Percentiles rank a stretch among this genome's conserved stretches.
Evolutionary conservation across 352 stramenopile species (phyloP).

Genomic region (Pythium coloratum): DNA sequence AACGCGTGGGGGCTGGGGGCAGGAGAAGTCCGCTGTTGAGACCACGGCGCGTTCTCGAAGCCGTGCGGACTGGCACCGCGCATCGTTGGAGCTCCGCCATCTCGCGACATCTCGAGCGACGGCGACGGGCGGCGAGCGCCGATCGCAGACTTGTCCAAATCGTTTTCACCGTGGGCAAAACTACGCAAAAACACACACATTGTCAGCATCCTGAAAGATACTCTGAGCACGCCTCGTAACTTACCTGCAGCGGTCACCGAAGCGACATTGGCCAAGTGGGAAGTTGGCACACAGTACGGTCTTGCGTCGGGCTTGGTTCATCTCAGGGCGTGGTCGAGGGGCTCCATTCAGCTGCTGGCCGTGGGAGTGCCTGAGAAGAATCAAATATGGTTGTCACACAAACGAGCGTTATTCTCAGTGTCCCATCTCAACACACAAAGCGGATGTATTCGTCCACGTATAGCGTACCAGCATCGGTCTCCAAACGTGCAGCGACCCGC

Average conservation of each 20-base stretch:
- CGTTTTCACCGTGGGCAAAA: constrained; percentile 80
- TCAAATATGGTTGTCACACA: constrained; percentile 3
- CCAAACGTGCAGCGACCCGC: constrained; percentile 70
- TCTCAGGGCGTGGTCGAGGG: constrained; percentile 32
- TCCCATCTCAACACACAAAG: constrained; percentile 15
- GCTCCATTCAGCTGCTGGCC: constrained; percentile 31
- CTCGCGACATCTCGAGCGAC: constrained; percentile 14
- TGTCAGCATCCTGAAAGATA: not conserved
- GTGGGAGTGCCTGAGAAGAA: constrained; percentile 51
- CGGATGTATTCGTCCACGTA: constrained; percentile 20
- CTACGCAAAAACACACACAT: constrained; percentile 34
- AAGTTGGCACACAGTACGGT: constrained; percentile 80
- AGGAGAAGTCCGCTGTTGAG: constrained; percentile 4
- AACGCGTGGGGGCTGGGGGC: constrained; percentile 10
- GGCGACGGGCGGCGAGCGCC: constrained; percentile 8
- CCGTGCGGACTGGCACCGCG: constrained; percentile 19
- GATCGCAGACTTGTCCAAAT: constrained; percentile 39
- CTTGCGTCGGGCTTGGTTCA: constrained; percentile 57
- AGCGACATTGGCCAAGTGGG: constrained; percentile 70
- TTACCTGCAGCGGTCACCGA: constrained; percentile 85
- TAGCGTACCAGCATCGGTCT: constrained; percentile 78
- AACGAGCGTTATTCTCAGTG: constrained; percentile 20
- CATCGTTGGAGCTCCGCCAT: constrained; percentile 3
- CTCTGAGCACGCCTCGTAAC: not conserved
- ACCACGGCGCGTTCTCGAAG: constrained; percentile 11